These are phyloP conservation scores for Sclerotinia subarctica DNA, from an alignment of 2,329 filamentous ascomycete genomes.

Conservation along the genomic window DNA sequence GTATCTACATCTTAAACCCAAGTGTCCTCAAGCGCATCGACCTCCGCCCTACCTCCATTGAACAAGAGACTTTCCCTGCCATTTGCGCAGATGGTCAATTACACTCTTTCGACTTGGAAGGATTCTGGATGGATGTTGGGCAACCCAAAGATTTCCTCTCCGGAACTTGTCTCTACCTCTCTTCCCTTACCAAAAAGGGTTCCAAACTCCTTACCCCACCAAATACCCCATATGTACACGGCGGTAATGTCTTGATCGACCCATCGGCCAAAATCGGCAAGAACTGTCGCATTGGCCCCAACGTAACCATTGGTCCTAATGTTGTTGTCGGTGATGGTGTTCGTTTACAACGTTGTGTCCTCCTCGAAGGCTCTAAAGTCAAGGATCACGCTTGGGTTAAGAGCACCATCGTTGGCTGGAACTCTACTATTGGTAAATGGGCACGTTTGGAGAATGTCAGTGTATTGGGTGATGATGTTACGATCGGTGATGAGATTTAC, in stretches of 20 bases:
- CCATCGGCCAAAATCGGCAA: conserved; percentile 93
- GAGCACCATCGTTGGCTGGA: conserved; percentile 98
- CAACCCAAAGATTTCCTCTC: conserved; percentile 98
- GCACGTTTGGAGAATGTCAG: conserved; percentile 95
- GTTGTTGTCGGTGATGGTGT: conserved; percentile 93
- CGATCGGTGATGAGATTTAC: conserved; percentile 96
- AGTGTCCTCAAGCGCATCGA: conserved; percentile 89
- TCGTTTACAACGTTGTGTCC: conserved; percentile 85
- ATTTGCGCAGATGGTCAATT: conserved; percentile 86
- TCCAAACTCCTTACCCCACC: conserved; percentile 76
- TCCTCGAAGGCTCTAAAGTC: conserved; percentile 86
- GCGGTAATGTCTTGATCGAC: conserved; percentile 94
- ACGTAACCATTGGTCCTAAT: conserved; percentile 91
- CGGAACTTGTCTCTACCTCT: conserved; percentile 93
- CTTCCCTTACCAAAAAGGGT: conserved; percentile 84
- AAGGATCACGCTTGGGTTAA: conserved; percentile 99
- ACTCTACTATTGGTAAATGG: conserved; percentile 93
- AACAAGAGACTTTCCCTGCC: conserved; percentile 97
- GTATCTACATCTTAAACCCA: conserved; percentile 97
- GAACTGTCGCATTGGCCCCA: conserved; percentile 97
- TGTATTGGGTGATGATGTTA: conserved; percentile 96
- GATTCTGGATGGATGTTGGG: conserved; percentile 99
- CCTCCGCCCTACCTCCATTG: conserved; percentile 92
- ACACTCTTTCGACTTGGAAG: conserved; percentile 93
- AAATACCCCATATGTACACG: conserved; percentile 77